A percentile compares a stretch with the other conserved stretches of the same genome.
These are phyloP conservation scores for Penstemon barbatus DNA, from an alignment of 257 asterid species.

Conservation along the genomic window DNA sequence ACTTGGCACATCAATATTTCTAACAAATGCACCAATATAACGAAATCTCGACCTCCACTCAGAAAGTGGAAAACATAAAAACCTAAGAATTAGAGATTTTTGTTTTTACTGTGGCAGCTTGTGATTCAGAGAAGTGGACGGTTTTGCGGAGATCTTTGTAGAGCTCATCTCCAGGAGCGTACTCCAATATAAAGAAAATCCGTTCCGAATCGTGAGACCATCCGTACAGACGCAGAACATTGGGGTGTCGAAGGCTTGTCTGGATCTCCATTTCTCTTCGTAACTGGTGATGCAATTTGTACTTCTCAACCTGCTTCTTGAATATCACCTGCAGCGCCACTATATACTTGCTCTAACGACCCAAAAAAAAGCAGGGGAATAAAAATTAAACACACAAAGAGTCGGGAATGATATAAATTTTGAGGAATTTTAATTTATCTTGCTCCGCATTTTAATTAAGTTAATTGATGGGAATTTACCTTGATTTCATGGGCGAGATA, in stretches of 20 bases:
- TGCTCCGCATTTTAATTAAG: too few species aligned
- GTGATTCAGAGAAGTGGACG: constrained; percentile 81
- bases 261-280: constrained; percentile 98
- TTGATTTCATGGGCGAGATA: too few species aligned
- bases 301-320: constrained; percentile 84
- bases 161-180: constrained; percentile 94
- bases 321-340: constrained; percentile 58
- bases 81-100: too few species aligned
- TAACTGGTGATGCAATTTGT: constrained; percentile 95
- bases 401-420: too few species aligned
- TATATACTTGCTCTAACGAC: too few species aligned
- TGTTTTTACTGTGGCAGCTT: constrained; percentile 77
- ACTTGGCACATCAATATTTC: neutral
- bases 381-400: too few species aligned
- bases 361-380: too few species aligned
- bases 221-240: constrained; percentile 87
- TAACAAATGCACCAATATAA: neutral
- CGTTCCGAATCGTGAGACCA: constrained; percentile 87
- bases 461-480: too few species aligned
- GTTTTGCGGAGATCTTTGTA: constrained; percentile 84
- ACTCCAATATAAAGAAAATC: constrained; percentile 54
- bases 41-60: neutral
- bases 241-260: constrained; percentile 92
- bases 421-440: too few species aligned
- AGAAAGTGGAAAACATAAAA: neutral